Percentiles rank a stretch among this genome's conserved stretches.
Conservation (phyloP, 116 monocot genomes). For the Phalaenopsis hybrid region DNA sequence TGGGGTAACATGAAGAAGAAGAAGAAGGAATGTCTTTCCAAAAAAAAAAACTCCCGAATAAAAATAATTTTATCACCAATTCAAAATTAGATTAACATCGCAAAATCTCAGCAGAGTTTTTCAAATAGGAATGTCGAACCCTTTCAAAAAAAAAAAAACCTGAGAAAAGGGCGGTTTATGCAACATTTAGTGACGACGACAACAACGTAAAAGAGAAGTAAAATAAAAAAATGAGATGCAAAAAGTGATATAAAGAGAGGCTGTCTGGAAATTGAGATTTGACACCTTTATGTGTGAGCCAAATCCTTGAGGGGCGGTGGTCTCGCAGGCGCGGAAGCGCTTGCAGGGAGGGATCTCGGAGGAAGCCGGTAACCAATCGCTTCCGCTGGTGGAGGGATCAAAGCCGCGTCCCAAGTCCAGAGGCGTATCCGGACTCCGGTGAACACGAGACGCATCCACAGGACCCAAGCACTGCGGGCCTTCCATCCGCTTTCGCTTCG, state of each 20-base stretch:
- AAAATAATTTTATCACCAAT: no score
- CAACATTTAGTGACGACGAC: not conserved
- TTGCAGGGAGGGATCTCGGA: not conserved
- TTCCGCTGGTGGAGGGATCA: constrained; percentile 1
- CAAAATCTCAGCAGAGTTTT: no score
- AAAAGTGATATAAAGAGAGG: not conserved
- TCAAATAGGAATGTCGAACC: no score
- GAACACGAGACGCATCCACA: not conserved
- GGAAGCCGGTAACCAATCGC: not conserved
- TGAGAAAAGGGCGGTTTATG: not conserved
- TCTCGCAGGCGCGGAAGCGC: not conserved
- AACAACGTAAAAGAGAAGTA: not conserved
- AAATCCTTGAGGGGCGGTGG: not conserved
- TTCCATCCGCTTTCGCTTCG: not conserved
- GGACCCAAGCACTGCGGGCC: not conserved
- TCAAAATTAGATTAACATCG: no score
- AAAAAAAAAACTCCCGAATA: no score
- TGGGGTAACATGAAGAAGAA: no score
- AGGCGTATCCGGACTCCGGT: not conserved
- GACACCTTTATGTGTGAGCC: not conserved
- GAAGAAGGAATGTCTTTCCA: no score
- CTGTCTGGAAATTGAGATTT: not conserved
- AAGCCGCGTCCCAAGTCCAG: not conserved
- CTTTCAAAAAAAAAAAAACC: not conserved
- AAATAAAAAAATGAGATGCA: not conserved